A percentile compares a stretch with the other conserved stretches of the same genome.
Conservation (phyloP, 2,329 filamentous ascomycete species). For the Fusarium mangiferae region DNA sequence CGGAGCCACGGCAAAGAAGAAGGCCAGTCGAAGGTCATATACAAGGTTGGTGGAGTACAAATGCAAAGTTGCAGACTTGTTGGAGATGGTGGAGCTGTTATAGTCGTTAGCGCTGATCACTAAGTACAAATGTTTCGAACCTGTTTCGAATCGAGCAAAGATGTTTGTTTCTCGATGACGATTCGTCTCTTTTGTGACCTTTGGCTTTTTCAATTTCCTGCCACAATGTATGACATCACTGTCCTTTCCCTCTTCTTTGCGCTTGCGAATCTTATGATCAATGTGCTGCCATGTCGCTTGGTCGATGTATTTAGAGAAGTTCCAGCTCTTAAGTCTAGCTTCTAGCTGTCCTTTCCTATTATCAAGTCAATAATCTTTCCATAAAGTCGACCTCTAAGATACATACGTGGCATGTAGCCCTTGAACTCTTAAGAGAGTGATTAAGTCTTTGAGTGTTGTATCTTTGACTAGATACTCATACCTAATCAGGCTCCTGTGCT, state of each 20-base stretch:
- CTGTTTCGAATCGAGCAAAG: fast-evolving
- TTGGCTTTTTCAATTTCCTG: fast-evolving
- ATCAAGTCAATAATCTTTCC: fast-evolving
- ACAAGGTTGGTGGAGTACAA: background rate
- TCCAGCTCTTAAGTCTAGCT: fast-evolving
- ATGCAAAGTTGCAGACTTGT: fast-evolving
- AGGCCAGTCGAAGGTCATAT: too few relatives aligned
- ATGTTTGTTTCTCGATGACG: fast-evolving
- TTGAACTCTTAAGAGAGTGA: background rate
- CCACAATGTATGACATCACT: background rate
- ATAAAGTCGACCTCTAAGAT: fast-evolving
- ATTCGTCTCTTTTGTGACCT: fast-evolving
- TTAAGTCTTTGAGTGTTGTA: background rate
- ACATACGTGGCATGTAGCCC: fast-evolving
- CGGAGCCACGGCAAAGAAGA: too few relatives aligned
- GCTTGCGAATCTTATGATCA: fast-evolving
- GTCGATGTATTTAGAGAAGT: fast-evolving
- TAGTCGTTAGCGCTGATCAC: too few relatives aligned
- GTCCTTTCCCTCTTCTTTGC: fast-evolving
- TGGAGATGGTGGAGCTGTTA: fast-evolving
- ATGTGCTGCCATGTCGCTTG: background rate
- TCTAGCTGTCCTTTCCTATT: fast-evolving
- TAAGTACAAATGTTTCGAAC: too few relatives aligned
- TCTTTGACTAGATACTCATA: background rate
- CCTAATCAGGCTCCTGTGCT: background rate